Conservation (phyloP, 148 eudicot genomes). For the Nepenthes gracilis region DNA sequence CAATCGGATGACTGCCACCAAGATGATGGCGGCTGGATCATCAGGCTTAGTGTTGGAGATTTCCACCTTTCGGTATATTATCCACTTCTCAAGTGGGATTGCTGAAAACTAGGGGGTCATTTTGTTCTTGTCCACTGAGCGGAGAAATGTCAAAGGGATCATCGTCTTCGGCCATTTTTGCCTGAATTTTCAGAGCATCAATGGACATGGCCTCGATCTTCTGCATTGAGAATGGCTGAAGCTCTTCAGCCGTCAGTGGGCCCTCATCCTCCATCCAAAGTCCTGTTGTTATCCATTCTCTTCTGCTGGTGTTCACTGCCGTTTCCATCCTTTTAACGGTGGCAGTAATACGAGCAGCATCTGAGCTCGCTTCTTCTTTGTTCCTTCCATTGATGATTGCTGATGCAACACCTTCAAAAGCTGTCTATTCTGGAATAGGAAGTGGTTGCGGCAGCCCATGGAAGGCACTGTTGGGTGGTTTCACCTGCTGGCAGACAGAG, state of each 20-base stretch:
- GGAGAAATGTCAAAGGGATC: constrained; percentile 89
- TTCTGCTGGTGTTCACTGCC: constrained; percentile 60
- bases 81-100: constrained; percentile 68
- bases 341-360: constrained; percentile 65
- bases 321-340: constrained; percentile 56
- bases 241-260: constrained; percentile 49
- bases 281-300: constrained; percentile 74
- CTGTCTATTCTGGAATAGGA: constrained; percentile 69
- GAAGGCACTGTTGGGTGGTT: no score
- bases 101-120: constrained; percentile 38
- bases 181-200: constrained; percentile 79
- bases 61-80: constrained; percentile 11
- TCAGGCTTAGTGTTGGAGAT: neutral
- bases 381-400: constrained; percentile 82
- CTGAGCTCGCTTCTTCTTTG: constrained; percentile 91
- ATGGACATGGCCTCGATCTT: constrained; percentile 75
- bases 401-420: constrained; percentile 94
- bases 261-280: constrained; percentile 74
- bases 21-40: constrained; percentile 18
- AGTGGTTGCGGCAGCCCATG: no score
- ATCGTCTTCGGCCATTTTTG: constrained; percentile 60
- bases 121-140: constrained; percentile 14
- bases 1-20: constrained; percentile 41
- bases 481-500: no score
- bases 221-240: constrained; percentile 65